These are phyloP conservation scores for Trichodelitschia bisporula DNA, from an alignment of 495 filamentous ascomycete species.

Conservation along the genomic window DNA sequence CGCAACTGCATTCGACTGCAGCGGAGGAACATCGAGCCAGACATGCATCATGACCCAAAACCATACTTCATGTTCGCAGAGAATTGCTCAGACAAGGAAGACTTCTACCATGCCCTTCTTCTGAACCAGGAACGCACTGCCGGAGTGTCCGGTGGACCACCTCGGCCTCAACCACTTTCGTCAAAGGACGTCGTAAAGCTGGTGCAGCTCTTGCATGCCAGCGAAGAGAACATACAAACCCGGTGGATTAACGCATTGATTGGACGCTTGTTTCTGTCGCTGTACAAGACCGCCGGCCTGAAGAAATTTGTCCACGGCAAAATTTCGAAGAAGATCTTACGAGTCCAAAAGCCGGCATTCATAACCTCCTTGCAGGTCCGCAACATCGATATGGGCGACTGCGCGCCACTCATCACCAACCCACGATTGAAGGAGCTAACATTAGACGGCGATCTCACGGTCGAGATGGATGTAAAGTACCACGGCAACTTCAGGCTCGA, in stretches of 20 bases:
- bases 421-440: conserved; percentile 73
- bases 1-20: conserved; percentile 77
- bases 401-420: conserved; percentile 73
- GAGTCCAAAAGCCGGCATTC: conserved; percentile 78
- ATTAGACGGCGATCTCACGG: conserved; percentile 65
- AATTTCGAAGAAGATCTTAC: conserved; percentile 87
- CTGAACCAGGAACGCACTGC: conserved; percentile 52
- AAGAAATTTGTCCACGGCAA: conserved; percentile 58
- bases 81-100: conserved; percentile 84
- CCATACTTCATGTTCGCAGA: conserved; percentile 90
- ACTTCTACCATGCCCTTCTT: conserved; percentile 87
- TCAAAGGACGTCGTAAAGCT: conserved; percentile 66
- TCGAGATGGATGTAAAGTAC: conserved; percentile 72
- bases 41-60: conserved; percentile 31
- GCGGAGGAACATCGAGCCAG: conserved; percentile 32
- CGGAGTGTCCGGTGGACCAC: conserved; percentile 11
- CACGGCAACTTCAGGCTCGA: conserved; percentile 72
- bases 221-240: conserved; percentile 76
- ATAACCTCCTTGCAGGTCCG: conserved; percentile 58
- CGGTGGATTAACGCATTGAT: conserved; percentile 86
- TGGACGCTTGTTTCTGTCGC: conserved; percentile 61
- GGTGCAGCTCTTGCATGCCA: conserved; percentile 73
- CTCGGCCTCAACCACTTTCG: conserved; percentile 19
- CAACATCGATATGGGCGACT: conserved; percentile 64
- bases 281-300: conserved; percentile 64